phyloP scores from a whole-genome alignment of 2,329 filamentous ascomycete species.

The Phaeosphaeria sp. region DNA sequence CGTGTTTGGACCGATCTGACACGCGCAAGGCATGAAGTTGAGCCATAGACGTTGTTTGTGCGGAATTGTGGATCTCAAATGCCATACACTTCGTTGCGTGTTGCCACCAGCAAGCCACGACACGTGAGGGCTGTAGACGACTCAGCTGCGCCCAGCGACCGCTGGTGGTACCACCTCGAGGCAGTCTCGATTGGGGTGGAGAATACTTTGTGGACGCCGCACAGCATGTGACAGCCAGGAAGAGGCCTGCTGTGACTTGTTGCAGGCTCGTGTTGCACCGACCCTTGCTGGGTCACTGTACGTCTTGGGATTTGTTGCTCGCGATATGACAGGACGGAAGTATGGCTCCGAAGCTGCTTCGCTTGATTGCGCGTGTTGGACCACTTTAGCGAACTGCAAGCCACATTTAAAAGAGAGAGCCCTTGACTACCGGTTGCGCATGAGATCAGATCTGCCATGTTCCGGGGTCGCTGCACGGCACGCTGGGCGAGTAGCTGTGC shows the following conservation, averaged over 20 bases:
- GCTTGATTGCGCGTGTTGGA: constrained; percentile 1
- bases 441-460: constrained; percentile 9
- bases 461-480: not conserved
- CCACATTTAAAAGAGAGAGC: not conserved
- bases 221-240: constrained; percentile 15
- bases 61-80: not conserved
- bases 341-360: constrained; percentile 7
- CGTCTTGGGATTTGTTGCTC: constrained; percentile 4
- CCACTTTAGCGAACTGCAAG: constrained; percentile 6
- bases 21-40: constrained; percentile 6
- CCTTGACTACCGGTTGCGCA: constrained; percentile 2
- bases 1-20: constrained; percentile 8
- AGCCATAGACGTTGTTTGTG: not conserved
- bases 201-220: constrained; percentile 4
- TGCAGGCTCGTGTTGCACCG: constrained; percentile 18
- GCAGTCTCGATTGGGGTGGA: not conserved
- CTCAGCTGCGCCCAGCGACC: not conserved
- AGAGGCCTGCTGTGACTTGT: constrained; percentile 24
- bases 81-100: not conserved
- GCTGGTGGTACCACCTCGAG: not conserved
- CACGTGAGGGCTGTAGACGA: not conserved
- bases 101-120: not conserved
- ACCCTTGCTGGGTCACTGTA: constrained; percentile 9
- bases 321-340: constrained; percentile 9
- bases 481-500: not conserved